Evolutionary conservation across 2,329 filamentous ascomycete species (phyloP), one percentile per base, ranked within the genome.

Genomic region (Blastomyces gilchristii): DNA sequence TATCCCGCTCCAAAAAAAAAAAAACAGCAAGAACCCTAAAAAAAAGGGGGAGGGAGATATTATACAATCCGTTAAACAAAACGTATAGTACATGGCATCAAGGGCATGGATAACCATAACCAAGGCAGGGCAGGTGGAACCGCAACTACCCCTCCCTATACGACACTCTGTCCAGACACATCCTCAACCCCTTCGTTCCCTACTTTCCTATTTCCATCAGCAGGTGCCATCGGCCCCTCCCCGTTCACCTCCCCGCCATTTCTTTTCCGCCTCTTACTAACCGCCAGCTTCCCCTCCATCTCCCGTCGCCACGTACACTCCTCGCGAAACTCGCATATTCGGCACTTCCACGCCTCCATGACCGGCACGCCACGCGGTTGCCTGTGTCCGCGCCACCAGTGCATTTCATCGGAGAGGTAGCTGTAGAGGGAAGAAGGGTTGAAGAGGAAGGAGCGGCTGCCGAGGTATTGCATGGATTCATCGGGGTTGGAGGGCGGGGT

Each of bases 281-380:
- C 72, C 62, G 73, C 74, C 67, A 70, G 70, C 65, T 88, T 85
- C 65, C 85, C 81, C 62, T 92, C 85, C 74, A 89, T 87, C 12
- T 80, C 80, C 68, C 82, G 80, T 47, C 92, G 81, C 93, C 93
- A 97, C 14, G 83, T 81, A 73, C 93, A 97, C 1, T 79, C 81
- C 2, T 90, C 86, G 0, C 82, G 84, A 73, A 97, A 97, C 67
- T 96, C 91, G 71, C 93, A 97, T 31, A 82, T 85, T 25, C 85
- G 79, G 72, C 93, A 97, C 74, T 97, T 97, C 77, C 88, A 96
- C 0, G 90, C 89, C 68, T 97, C 92, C 70, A 92, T 87, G 7
- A 95, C 82, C 7, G 84, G 81, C 2, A 97, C 92, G 0, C 93
- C 93, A 8, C 81, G 80, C 0, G 91, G 85, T 59, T 82, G 77